Conservation (phyloP, 805 yeast species). For the Limtongia smithiae region DNA sequence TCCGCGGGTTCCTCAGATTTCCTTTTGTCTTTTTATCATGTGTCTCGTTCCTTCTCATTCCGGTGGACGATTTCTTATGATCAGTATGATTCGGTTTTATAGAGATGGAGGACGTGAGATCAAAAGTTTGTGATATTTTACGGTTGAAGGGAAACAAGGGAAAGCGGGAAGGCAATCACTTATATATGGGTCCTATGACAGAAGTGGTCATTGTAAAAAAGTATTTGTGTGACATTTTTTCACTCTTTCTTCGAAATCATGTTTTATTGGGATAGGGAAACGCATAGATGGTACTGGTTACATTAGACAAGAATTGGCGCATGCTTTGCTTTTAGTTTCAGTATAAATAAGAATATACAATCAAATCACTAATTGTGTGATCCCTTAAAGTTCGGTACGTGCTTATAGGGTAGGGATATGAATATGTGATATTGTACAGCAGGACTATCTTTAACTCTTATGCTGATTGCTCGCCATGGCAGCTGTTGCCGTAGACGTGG, state of each 20-base stretch:
- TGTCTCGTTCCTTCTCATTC: constrained; percentile 4
- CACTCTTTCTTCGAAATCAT: neutral
- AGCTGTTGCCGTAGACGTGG: neutral
- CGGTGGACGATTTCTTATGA: neutral
- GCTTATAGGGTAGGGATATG: too few relatives aligned
- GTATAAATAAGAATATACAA: too few relatives aligned
- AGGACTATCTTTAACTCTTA: too few relatives aligned
- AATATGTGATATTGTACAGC: too few relatives aligned
- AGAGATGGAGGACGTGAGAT: constrained; percentile 6
- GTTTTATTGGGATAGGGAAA: constrained; percentile 19
- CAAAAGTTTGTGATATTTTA: constrained; percentile 16
- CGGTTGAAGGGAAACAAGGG: constrained; percentile 17
- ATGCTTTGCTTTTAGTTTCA: constrained; percentile 7
- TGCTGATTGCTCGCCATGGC: too few relatives aligned
- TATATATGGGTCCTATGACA: constrained; percentile 11
- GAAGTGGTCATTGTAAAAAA: constrained; percentile 5
- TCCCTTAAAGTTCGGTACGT: too few relatives aligned
- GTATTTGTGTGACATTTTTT: neutral
- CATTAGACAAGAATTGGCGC: constrained; percentile 17
- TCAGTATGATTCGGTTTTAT: neutral
- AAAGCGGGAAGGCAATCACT: constrained; percentile 13
- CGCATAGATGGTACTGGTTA: constrained; percentile 18
- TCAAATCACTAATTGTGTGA: too few relatives aligned
- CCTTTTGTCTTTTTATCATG: constrained; percentile 10
- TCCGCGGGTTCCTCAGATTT: constrained; percentile 1